Conservation (phyloP, 768 basidiomycete species). For the Collybia nuda region DNA sequence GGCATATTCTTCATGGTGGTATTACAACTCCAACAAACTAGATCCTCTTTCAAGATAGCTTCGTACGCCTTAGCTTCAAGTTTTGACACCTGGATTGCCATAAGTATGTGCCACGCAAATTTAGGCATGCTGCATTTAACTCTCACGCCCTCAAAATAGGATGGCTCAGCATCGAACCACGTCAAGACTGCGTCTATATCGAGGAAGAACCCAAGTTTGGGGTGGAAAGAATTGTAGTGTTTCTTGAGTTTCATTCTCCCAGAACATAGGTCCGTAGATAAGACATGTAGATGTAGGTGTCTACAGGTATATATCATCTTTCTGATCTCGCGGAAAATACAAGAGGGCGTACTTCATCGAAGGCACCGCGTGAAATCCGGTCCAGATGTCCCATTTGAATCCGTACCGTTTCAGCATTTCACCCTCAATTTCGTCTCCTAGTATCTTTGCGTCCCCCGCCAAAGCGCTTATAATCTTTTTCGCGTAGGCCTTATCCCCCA, state of each 20-base stretch:
- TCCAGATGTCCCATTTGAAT: slow-evolving; percentile 75
- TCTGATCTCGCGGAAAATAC: background rate
- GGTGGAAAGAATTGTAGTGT: slow-evolving; percentile 91
- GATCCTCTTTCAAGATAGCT: slow-evolving; percentile 60
- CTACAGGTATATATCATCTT: slow-evolving; percentile 30
- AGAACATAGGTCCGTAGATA: slow-evolving; percentile 77
- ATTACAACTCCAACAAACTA: slow-evolving; percentile 73
- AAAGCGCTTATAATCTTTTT: slow-evolving; percentile 53
- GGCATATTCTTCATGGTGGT: slow-evolving; percentile 70
- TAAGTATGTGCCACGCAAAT: background rate
- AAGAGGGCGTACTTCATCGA: slow-evolving; percentile 76
- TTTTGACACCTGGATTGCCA: slow-evolving; percentile 45
- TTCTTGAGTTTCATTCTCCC: slow-evolving; percentile 79
- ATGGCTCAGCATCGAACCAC: slow-evolving; percentile 73
- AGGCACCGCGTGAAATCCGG: slow-evolving; percentile 82
- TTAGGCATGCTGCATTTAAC: slow-evolving; percentile 5
- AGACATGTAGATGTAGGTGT: slow-evolving; percentile 83
- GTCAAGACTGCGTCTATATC: slow-evolving; percentile 73
- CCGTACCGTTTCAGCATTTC: slow-evolving; percentile 81
- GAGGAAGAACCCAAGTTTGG: slow-evolving; percentile 80
- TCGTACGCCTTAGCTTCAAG: slow-evolving; percentile 59
- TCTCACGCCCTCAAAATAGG: slow-evolving; percentile 53
- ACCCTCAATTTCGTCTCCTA: slow-evolving; percentile 63
- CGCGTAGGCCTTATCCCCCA: slow-evolving; percentile 51
- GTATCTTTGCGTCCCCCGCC: slow-evolving; percentile 51